Evolutionary conservation across 148 eudicot genomes (phyloP).

Genomic region (Mesembryanthemum crystallinum): DNA sequence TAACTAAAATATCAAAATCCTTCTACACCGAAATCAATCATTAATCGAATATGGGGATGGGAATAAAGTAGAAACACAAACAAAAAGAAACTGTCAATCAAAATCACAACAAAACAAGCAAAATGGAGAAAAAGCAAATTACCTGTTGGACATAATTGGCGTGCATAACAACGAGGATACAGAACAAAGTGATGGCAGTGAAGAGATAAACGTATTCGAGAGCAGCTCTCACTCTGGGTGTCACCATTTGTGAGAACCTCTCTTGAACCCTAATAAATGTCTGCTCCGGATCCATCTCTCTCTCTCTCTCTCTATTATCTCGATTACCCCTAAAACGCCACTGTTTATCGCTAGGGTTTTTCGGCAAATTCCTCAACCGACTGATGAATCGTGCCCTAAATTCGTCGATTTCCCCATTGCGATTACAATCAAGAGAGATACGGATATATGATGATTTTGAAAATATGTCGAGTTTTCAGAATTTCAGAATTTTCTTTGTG

Average conservation of each 20-base stretch:
- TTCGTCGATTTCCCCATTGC: neutral
- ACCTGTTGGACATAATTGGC: slow-evolving; percentile 99
- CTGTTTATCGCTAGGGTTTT: no score
- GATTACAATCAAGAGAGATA: neutral
- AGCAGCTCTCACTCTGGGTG: slow-evolving; percentile 56
- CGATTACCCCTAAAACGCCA: no score
- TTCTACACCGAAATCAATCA: neutral
- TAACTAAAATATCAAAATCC: neutral
- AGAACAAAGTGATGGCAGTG: slow-evolving; percentile 73
- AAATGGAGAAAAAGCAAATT: slow-evolving; percentile 6
- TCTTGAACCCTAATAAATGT: slow-evolving; percentile 95
- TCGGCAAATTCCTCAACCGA: neutral
- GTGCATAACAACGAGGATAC: slow-evolving; percentile 94
- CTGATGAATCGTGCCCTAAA: neutral
- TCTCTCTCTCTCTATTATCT: neutral
- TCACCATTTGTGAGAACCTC: slow-evolving; percentile 79
- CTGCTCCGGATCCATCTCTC: slow-evolving; percentile 84
- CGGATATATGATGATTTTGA: no score
- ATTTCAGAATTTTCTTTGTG: no score
- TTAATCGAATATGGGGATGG: neutral
- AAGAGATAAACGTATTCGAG: slow-evolving; percentile 73
- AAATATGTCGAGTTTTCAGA: no score
- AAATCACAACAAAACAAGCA: neutral
- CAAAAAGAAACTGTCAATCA: neutral
- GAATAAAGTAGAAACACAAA: neutral